These are phyloP conservation scores for Tetrahymena borealis DNA, from an alignment of 73 alveolate species.

Conservation along the genomic window DNA sequence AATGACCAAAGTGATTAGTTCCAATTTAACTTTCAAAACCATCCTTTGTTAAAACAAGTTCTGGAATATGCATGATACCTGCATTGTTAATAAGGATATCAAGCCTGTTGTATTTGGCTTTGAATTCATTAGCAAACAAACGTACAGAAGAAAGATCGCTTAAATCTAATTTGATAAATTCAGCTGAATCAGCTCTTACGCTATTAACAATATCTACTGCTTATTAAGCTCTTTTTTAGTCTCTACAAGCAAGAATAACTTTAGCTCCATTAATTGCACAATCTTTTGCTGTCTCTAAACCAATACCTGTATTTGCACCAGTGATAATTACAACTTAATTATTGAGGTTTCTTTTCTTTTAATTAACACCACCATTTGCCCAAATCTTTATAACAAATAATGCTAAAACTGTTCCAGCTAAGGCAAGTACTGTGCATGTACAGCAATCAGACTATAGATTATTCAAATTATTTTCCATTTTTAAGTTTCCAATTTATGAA, in stretches of 20 bases:
- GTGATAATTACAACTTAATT: constrained; percentile 15
- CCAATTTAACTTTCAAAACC: constrained; percentile 21
- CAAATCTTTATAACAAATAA: neutral
- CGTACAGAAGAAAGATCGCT: neutral
- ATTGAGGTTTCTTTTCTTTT: neutral
- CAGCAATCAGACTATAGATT: too few species aligned
- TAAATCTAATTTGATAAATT: neutral
- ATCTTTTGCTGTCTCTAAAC: constrained; percentile 25
- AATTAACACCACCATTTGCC: neutral
- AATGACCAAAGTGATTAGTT: constrained; percentile 41
- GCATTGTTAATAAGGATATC: constrained; percentile 41
- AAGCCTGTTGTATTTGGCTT: neutral
- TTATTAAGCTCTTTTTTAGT: constrained; percentile 6
- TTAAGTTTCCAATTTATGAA: too few species aligned
- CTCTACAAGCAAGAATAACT: constrained; percentile 35
- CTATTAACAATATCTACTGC: neutral
- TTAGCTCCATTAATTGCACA: constrained; percentile 24
- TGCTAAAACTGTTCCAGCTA: neutral
- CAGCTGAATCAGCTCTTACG: neutral
- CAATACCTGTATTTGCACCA: constrained; percentile 45
- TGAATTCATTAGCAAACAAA: neutral
- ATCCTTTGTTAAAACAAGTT: constrained; percentile 2
- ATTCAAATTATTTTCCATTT: neutral
- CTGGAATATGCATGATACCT: constrained; percentile 22
- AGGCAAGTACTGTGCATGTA: too few species aligned